Percentiles rank a stretch among this genome's conserved stretches.
phyloP scores from a whole-genome alignment of 2,329 filamentous ascomycete genomes.

The Cercospora nicotianae region DNA sequence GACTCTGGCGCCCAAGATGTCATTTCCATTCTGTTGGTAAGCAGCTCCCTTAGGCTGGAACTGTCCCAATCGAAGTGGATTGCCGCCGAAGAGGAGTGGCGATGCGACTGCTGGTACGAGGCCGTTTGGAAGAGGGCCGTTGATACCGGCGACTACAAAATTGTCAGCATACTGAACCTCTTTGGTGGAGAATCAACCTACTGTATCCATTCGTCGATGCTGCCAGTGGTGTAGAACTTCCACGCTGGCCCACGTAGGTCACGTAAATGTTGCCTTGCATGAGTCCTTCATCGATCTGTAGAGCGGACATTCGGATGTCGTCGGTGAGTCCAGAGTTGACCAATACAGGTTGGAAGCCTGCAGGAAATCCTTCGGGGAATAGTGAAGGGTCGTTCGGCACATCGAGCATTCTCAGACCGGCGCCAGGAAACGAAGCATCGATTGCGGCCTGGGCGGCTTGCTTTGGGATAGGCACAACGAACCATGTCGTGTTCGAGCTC shows the following conservation, averaged over 20 bases:
- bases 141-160: constrained; percentile 21
- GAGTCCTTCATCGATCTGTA: constrained; percentile 29
- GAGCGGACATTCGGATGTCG: constrained; percentile 29
- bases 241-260: constrained; percentile 24
- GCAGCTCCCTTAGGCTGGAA: constrained; percentile 22
- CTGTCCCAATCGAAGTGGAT: constrained; percentile 24
- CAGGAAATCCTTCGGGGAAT: constrained; percentile 28
- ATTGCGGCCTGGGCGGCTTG: constrained; percentile 24
- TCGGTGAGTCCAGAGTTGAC: constrained; percentile 17
- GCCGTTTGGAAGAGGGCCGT: constrained; percentile 26
- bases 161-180: background rate
- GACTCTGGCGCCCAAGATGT: constrained; percentile 18
- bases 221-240: constrained; percentile 15
- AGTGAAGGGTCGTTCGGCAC: constrained; percentile 24
- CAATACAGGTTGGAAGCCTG: constrained; percentile 27
- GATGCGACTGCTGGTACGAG: constrained; percentile 28
- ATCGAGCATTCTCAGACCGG: constrained; percentile 20
- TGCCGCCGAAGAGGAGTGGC: constrained; percentile 26
- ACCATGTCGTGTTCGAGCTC: constrained; percentile 26
- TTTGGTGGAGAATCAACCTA: background rate
- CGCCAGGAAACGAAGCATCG: constrained; percentile 17
- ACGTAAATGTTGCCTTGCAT: constrained; percentile 17
- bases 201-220: constrained; percentile 21
- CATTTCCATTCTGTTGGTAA: constrained; percentile 22
- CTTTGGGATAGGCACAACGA: constrained; percentile 28